Base-by-base conservation (phyloP, 106 monocot species). In the Allium fistulosum region DNA sequence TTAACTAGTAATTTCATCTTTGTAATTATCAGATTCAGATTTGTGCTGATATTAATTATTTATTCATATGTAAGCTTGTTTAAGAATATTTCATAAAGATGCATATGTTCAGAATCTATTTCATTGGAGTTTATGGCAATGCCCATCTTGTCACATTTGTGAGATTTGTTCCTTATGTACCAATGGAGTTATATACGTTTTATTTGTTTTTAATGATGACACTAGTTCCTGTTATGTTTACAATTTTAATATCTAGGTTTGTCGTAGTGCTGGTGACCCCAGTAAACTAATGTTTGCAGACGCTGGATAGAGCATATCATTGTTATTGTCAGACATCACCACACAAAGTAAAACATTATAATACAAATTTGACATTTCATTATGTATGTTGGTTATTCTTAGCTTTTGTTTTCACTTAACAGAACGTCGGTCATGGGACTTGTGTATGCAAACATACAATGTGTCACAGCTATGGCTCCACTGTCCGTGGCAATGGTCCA, bases 311-410 rank as follows among this genome's bases (percentile, higher is more conserved):
- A 71, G 91, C 91, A 57, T 95, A 91, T 37, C 94, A 95, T 81
- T 95, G 94, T 77, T 95, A 91, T 37, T 95, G 95, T 63, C 91
- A 88, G 74, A 91, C 91, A 48, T 85, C 91, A 49, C 83, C 95
- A 12, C 95, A 91, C 71, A 95, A 91, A 87, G 95, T 91, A 60
- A 4, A 48, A 15, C 10, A 9, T 45, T 15, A 16, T 48, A 6
- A 4, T 64, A 16, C 0, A 14, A 47, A 46, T 48, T 48, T 64
- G 8, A 28, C 61, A 22, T 27, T 26, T 2, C 26, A 46, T 9
- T 48, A 7, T 15, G 8, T 48, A n/a, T 48, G 13, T 48, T 48
- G 6, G 7, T 11, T 15, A 48, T 11, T 15, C 16, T 15, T 48
- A 12, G 4, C 10, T 4, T 10, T 64, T 64, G 28, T 37, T n/a